Base-by-base conservation (phyloP, 768 basidiomycete species). In the Boletus reticuloceps region DNA sequence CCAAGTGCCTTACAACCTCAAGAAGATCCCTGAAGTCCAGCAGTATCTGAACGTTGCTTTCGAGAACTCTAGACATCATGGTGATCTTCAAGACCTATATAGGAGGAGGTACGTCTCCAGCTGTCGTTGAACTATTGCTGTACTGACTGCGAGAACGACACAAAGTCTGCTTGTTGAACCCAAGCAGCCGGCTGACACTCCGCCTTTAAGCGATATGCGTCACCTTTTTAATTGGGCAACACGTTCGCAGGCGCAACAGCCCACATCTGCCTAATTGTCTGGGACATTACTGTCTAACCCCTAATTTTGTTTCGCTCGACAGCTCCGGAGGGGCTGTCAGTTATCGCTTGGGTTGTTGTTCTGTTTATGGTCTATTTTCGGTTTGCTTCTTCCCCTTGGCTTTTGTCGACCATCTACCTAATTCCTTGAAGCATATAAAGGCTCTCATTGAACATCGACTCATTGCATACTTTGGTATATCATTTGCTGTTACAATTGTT, bases 21-120 rank as follows among this genome's bases (percentile, higher is more conserved):
- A 91, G 66, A 88, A 87, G 58, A 88, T 99, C 11, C 85, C 87
- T 4, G 95, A 97, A 70, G 86, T 94, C 7, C 94, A 98, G 66
- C 79, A 82, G 49, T 94, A 86, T 67, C 75, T 95, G 32, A 81
- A 79, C 41, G 76, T 81, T 39, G 84, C 84, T 29, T 91, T 94
- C 58, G 86, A 90, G 64, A 85, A 83, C 56, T 80, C 89, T 3
- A 83, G 81, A 64, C 81, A 84, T 51, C 86, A 86, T 41, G 89
- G 88, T n/a, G 91, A 92, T 69, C 75, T 91, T 50, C 85, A 91
- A 64, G 91, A 92, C 67, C 76, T 94, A 34, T 93, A 94, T 64
- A 84, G 91, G 59, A 83, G 91, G 65, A 92, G 90, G 90, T 89
- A 62, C 38, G 82, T 68, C 22, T 41, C 14, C 12, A 45, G 25